phyloP scores from a whole-genome alignment of 139 green algal species.

The Tetraselmis chui region DNA sequence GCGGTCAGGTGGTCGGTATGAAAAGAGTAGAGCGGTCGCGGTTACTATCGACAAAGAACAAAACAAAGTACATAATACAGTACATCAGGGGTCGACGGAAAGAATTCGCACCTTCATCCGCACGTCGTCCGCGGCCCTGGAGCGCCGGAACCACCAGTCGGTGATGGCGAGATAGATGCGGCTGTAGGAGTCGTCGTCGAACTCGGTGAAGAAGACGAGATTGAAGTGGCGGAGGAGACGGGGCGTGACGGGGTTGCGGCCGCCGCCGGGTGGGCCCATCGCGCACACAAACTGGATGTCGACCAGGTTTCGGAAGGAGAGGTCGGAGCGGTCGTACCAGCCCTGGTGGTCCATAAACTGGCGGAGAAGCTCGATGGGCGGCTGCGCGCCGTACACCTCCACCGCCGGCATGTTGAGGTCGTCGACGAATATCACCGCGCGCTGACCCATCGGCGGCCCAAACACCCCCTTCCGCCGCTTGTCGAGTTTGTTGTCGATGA shows the following conservation, averaged over 20 bases:
- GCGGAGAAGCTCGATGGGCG: constrained; percentile 38
- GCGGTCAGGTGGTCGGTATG: too few species aligned
- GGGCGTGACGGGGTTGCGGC: constrained; percentile 33
- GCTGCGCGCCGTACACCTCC: constrained; percentile 37
- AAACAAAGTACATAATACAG: too few species aligned
- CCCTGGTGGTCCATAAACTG: constrained; percentile 38
- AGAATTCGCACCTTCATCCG: constrained; percentile 25
- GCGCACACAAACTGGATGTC: constrained; percentile 30
- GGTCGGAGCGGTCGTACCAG: constrained; percentile 34
- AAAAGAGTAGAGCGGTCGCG: too few species aligned
- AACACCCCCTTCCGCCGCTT: constrained; percentile 37
- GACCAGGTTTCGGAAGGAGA: constrained; percentile 25
- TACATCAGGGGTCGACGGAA: too few species aligned
- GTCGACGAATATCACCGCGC: constrained; percentile 31
- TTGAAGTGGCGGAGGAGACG: constrained; percentile 33
- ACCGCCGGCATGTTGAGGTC: constrained; percentile 43
- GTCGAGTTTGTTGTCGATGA: constrained; percentile 56
- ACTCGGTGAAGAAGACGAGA: constrained; percentile 28
- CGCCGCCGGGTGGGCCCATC: constrained; percentile 36
- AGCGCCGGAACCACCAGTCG: constrained; percentile 56
- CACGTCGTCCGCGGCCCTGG: constrained; percentile 17
- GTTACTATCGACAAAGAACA: too few species aligned
- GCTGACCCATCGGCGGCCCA: constrained; percentile 25
- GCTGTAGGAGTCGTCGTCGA: constrained; percentile 50
- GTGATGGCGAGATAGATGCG: constrained; percentile 52